Evolutionary conservation across 2,329 filamentous ascomycete species (phyloP).

Genomic region (Xenoacremonium recifei): DNA sequence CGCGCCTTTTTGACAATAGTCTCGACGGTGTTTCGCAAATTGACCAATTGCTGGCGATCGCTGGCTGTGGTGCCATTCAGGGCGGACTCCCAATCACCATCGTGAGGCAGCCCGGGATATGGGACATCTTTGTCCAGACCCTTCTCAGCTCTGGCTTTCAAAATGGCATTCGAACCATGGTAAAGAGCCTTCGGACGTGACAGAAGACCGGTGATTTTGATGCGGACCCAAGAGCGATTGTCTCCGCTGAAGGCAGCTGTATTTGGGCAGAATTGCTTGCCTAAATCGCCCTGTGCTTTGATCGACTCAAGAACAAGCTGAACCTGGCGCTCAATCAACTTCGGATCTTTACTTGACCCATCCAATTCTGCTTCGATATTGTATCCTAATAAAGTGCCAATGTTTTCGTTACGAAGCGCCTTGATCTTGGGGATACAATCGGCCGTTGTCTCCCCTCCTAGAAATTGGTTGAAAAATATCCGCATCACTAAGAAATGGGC

Average conservation of each 20-base stretch:
- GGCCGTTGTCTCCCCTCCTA: slow-evolving; percentile 10
- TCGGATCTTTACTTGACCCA: slow-evolving; percentile 20
- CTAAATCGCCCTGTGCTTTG: slow-evolving; percentile 12
- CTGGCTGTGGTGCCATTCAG: slow-evolving; percentile 13
- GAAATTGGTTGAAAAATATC: slow-evolving; percentile 20
- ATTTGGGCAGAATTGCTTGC: slow-evolving; percentile 11
- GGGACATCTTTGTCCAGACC: slow-evolving; percentile 16
- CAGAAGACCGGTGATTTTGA: slow-evolving; percentile 18
- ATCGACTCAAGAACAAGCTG: slow-evolving; percentile 16
- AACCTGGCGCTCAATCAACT: slow-evolving; percentile 15
- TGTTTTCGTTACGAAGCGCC: slow-evolving; percentile 7
- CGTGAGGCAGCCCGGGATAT: slow-evolving; percentile 17
- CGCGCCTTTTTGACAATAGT: slow-evolving; percentile 13
- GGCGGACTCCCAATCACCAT: slow-evolving; percentile 18
- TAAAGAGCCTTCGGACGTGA: slow-evolving; percentile 14
- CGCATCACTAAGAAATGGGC: slow-evolving; percentile 12
- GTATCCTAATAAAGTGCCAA: slow-evolving; percentile 19
- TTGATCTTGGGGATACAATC: slow-evolving; percentile 20
- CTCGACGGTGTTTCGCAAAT: slow-evolving; percentile 11
- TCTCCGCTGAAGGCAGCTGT: slow-evolving; percentile 9
- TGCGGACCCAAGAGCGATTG: slow-evolving; percentile 16
- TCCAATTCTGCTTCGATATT: slow-evolving; percentile 20
- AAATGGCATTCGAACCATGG: slow-evolving; percentile 14
- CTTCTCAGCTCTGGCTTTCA: slow-evolving; percentile 9
- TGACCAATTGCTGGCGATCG: slow-evolving; percentile 13